phyloP scores from a whole-genome alignment of 768 basidiomycete genomes.

The Multifurca ochricompacta region DNA sequence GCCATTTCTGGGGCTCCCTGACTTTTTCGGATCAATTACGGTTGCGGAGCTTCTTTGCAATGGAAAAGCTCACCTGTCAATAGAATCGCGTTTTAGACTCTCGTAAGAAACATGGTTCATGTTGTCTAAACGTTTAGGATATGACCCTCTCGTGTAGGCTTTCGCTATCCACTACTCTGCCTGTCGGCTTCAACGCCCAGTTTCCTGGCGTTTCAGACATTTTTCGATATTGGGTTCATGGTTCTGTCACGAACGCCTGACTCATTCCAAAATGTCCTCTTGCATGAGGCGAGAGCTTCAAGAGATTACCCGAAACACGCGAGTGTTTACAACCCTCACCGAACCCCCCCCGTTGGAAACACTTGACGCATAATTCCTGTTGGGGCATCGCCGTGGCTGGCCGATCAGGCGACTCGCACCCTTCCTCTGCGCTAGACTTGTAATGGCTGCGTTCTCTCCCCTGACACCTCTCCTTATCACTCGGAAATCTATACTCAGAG shows the following conservation, averaged over 20 bases:
- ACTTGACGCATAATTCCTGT: neutral
- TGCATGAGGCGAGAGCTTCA: neutral
- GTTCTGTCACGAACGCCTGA: neutral
- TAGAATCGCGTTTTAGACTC: neutral
- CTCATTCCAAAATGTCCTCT: no score
- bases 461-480: no score
- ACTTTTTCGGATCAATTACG: neutral
- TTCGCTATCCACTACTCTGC: neutral
- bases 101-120: neutral
- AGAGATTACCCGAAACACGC: neutral
- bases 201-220: neutral
- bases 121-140: neutral
- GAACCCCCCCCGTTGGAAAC: neutral
- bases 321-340: neutral
- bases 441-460: neutral
- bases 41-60: neutral
- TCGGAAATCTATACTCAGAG: neutral
- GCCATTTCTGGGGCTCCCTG: neutral
- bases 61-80: neutral
- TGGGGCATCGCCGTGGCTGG: neutral
- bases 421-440: neutral
- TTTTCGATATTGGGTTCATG: neutral
- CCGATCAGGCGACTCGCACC: conserved; percentile 1
- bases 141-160: conserved; percentile 1
- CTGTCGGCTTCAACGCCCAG: neutral